phyloP scores from a whole-genome alignment of 169 alveolate genomes.

The Theileria parva region DNA sequence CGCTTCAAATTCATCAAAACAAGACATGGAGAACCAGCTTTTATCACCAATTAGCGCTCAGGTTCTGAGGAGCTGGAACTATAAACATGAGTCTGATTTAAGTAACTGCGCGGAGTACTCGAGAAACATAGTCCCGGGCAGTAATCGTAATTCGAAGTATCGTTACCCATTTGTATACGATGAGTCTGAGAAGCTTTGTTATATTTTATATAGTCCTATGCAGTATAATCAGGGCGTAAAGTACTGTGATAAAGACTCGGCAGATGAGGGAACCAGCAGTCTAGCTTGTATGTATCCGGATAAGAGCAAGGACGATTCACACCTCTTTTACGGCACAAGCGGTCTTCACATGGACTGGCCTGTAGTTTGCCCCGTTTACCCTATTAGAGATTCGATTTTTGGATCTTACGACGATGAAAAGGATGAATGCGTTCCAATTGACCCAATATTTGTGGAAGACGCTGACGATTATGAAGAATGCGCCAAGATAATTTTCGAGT shows the following conservation, averaged over 20 bases:
- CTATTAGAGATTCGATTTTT: slow-evolving; percentile 70
- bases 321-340: slow-evolving; percentile 66
- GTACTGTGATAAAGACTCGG: slow-evolving; percentile 68
- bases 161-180: slow-evolving; percentile 79
- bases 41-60: slow-evolving; percentile 71
- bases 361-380: slow-evolving; percentile 68
- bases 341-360: slow-evolving; percentile 67
- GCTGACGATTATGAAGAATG: slow-evolving; percentile 56
- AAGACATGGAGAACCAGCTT: slow-evolving; percentile 5
- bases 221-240: slow-evolving; percentile 77
- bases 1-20: not conserved
- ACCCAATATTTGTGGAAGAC: slow-evolving; percentile 49
- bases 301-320: slow-evolving; percentile 51
- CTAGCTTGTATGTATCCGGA: slow-evolving; percentile 75
- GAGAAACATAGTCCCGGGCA: slow-evolving; percentile 41
- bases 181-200: slow-evolving; percentile 46
- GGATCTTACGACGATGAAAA: slow-evolving; percentile 71
- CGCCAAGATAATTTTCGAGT: slow-evolving; percentile 63
- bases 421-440: slow-evolving; percentile 42
- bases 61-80: slow-evolving; percentile 37
- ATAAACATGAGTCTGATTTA: slow-evolving; percentile 50
- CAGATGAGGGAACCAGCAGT: slow-evolving; percentile 52
- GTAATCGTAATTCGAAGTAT: slow-evolving; percentile 58
- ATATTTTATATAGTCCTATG: slow-evolving; percentile 70
- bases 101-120: slow-evolving; percentile 76